Evolutionary conservation across 177 flowering plant species (phyloP), one percentile per base, ranked within the genome.

Genomic region (Vitis hybrid): DNA sequence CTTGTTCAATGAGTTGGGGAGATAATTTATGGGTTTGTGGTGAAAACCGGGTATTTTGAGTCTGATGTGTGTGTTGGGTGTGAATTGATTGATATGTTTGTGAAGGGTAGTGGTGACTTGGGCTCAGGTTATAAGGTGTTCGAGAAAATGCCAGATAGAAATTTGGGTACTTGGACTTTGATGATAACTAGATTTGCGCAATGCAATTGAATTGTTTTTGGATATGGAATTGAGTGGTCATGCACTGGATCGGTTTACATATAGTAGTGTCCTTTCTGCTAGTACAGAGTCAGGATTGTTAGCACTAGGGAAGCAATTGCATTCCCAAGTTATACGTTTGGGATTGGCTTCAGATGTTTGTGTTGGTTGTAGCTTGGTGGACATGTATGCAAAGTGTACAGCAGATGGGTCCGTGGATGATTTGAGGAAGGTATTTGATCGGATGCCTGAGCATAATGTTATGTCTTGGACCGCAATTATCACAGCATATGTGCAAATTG

Each of bases 401-500:
- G 67, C 9, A 0, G 80, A 76, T 74, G 81, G 84, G 33, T 21
- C 21, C 1, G 0, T 21, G 21, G 21, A 21, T 21, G 21, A 84
- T 63, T 82, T 92, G 0, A 82, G 90, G 74, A 87, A 82, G 63
- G 87, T 87, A 48, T 94, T 94, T 76, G 89, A 94, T 70, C 69
- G 77, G 65, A 85, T 92, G 90, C 74, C 76, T 8, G 78, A 72
- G 49, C 97, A 85, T 67, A 89, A 87, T 79, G 97, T 94, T 45
- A 87, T 92, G 97, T 89, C 97, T 50, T 94, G 97, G 98, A 94
- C 97, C 55, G 87, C 97, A 1, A 78, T 94, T 3, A 89, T 94
- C 21, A 21, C 21, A 21, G 21, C 21, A 21, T 21, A 88, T 72
- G 88, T 82, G 62, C 97, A 86, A 56, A 81, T 67, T 58, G 90